These are phyloP conservation scores for Fusarium sp. DNA, from an alignment of 2,329 filamentous ascomycete genomes.

Conservation along the genomic window DNA sequence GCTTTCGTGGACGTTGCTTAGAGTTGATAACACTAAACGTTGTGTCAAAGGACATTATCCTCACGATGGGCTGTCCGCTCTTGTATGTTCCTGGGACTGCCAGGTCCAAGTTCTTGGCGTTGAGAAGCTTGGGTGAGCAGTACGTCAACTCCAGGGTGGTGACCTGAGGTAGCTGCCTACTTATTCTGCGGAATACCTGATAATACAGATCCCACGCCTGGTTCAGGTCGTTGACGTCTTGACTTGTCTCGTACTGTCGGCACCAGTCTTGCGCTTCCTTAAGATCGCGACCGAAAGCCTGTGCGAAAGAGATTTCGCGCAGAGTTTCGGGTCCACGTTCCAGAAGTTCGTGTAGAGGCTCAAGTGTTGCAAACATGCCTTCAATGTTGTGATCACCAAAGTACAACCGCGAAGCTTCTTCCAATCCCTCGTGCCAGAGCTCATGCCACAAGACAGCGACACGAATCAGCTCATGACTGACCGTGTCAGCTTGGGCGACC, in stretches of 20 bases:
- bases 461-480: conserved; percentile 95
- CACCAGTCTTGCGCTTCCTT: conserved; percentile 97
- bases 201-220: conserved; percentile 99
- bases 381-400: conserved; percentile 98
- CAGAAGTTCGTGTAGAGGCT: conserved; percentile 89
- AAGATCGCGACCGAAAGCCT: conserved; percentile 95
- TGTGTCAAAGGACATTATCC: conserved; percentile 89
- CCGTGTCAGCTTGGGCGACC: conserved; percentile 93
- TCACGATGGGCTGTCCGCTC: conserved; percentile 79
- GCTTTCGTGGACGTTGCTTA: conserved; percentile 93
- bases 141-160: conserved; percentile 95
- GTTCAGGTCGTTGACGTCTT: conserved; percentile 93
- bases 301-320: conserved; percentile 95
- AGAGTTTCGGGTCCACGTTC: conserved; percentile 93
- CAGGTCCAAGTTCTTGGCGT: conserved; percentile 85
- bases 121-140: conserved; percentile 92
- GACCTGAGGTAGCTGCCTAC: conserved; percentile 89
- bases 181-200: conserved; percentile 96
- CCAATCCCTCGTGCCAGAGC: conserved; percentile 96
- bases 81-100: conserved; percentile 96
- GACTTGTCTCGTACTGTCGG: conserved; percentile 86
- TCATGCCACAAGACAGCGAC: conserved; percentile 99
- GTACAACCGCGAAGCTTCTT: conserved; percentile 95
- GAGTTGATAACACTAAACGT: conserved; percentile 94
- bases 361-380: conserved; percentile 93